phyloP scores from a whole-genome alignment of 352 stramenopile genomes.

The Phytophthora multivora region DNA sequence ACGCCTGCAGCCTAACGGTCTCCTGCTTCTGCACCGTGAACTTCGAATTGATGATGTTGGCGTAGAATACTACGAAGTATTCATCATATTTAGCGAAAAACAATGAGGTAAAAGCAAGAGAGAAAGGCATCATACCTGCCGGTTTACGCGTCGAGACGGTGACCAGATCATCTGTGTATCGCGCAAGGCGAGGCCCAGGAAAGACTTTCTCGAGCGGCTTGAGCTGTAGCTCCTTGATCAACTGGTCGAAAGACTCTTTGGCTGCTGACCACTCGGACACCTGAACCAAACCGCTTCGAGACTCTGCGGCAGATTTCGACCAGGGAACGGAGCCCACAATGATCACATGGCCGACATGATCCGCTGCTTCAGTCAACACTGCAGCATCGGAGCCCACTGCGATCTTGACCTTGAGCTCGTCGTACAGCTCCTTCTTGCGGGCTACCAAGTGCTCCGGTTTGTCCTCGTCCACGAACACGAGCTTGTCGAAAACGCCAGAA shows the following conservation, averaged over 20 bases:
- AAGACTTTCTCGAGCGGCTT: constrained; percentile 47
- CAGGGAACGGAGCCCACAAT: constrained; percentile 66
- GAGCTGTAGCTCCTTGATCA: constrained; percentile 53
- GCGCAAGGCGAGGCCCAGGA: constrained; percentile 58
- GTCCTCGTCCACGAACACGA: constrained; percentile 69
- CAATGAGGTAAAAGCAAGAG: neutral
- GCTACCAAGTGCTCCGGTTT: constrained; percentile 37
- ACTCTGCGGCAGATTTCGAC: constrained; percentile 16
- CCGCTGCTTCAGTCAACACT: constrained; percentile 31
- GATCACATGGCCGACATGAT: constrained; percentile 37
- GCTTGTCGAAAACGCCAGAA: constrained; percentile 70
- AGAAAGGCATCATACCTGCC: constrained; percentile 39
- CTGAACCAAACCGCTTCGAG: constrained; percentile 19
- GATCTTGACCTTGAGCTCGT: constrained; percentile 69
- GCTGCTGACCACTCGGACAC: constrained; percentile 42
- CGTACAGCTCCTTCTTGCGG: constrained; percentile 67
- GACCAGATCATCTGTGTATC: constrained; percentile 77
- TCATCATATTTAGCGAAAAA: too few species aligned
- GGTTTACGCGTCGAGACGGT: constrained; percentile 74
- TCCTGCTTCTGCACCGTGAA: constrained; percentile 74
- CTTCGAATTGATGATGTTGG: constrained; percentile 83
- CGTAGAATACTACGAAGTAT: constrained; percentile 64
- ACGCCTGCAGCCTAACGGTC: constrained; percentile 65
- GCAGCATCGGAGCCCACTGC: constrained; percentile 47
- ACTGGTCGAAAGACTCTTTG: constrained; percentile 40